Conservation (phyloP, 805 yeast genomes). For the Isabelozyma rhagii region DNA sequence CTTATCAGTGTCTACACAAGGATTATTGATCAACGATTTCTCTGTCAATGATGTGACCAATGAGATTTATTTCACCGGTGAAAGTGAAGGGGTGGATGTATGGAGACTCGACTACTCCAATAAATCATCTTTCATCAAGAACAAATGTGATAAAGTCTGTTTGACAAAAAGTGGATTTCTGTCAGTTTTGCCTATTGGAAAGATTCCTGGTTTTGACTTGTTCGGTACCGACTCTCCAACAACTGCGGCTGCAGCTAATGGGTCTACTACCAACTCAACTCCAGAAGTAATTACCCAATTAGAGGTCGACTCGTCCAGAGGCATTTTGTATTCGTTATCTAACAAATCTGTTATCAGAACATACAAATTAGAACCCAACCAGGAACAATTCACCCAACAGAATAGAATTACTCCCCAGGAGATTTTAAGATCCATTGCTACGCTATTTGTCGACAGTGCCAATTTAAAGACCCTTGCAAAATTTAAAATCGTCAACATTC, state of each 20-base stretch:
- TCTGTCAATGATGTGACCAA: conserved; percentile 59
- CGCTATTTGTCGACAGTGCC: conserved; percentile 54
- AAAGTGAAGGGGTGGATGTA: conserved; percentile 68
- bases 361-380: conserved; percentile 54
- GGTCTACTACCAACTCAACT: conserved; percentile 7
- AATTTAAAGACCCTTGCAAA: conserved; percentile 46
- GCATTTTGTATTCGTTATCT: conserved; percentile 76
- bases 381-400: conserved; percentile 34
- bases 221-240: conserved; percentile 17
- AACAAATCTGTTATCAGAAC: conserved; percentile 79
- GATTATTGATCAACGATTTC: conserved; percentile 67
- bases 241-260: conserved; percentile 8
- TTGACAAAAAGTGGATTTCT: conserved; percentile 61
- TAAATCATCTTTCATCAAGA: conserved; percentile 81
- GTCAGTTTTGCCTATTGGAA: conserved; percentile 33
- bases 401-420: conserved; percentile 42
- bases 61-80: conserved; percentile 83
- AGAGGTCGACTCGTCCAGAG: conserved; percentile 73
- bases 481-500: conserved; percentile 60
- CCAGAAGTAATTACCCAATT: conserved; percentile 65
- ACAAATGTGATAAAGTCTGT: conserved; percentile 80
- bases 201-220: conserved; percentile 30
- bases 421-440: conserved; percentile 46
- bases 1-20: conserved; percentile 74
- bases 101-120: conserved; percentile 88